Conservation (phyloP, 371 early-diverging fungal species). For the Rhizopus sp. region DNA sequence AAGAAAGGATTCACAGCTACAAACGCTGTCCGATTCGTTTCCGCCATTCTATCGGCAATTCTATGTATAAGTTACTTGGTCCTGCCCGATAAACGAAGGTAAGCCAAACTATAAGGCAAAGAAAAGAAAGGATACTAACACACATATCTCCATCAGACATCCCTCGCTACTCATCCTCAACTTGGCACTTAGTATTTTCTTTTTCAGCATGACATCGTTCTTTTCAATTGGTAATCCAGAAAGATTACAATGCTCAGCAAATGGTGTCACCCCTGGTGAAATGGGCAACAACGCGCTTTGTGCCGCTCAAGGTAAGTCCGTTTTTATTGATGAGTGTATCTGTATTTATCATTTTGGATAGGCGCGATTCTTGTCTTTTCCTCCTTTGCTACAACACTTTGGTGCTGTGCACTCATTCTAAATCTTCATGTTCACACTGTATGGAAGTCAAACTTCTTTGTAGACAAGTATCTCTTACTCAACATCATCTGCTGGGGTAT, state of each 20-base stretch:
- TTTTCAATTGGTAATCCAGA: constrained; percentile 58
- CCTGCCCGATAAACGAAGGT: constrained; percentile 63
- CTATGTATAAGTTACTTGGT: constrained; percentile 60
- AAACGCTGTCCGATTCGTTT: constrained; percentile 53
- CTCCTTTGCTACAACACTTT: constrained; percentile 57
- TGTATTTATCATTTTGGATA: constrained; percentile 4
- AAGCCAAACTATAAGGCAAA: neutral
- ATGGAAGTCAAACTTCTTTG: constrained; percentile 65
- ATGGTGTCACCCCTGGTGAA: constrained; percentile 41
- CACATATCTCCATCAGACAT: constrained; percentile 31
- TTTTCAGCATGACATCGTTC: constrained; percentile 58
- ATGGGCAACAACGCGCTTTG: constrained; percentile 65
- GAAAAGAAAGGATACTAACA: neutral
- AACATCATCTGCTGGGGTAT: constrained; percentile 69
- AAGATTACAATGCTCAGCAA: constrained; percentile 57
- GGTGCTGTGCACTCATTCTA: constrained; percentile 65
- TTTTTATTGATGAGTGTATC: neutral
- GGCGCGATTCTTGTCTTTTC: constrained; percentile 60
- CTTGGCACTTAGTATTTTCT: constrained; percentile 55
- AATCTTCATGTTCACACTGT: constrained; percentile 71
- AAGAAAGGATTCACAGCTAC: constrained; percentile 53
- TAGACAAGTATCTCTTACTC: constrained; percentile 54
- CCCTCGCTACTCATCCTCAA: constrained; percentile 70
- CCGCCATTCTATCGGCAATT: constrained; percentile 51
- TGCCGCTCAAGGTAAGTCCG: constrained; percentile 54